phyloP scores from a whole-genome alignment of 2,329 filamentous ascomycete species.

The Grosmannia penicillata region DNA sequence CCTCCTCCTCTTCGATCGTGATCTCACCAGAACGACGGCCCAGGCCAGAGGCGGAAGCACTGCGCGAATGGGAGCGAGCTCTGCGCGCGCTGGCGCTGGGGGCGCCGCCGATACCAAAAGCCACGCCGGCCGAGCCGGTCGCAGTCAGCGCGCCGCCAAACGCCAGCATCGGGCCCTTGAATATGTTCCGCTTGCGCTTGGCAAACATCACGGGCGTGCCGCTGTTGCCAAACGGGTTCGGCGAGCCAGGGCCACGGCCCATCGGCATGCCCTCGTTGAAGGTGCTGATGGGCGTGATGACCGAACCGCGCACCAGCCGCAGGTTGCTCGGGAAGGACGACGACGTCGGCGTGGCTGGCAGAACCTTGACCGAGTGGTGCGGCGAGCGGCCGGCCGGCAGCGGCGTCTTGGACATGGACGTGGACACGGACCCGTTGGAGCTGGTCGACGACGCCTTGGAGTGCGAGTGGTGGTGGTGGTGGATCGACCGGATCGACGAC shows the following conservation, averaged over 20 bases:
- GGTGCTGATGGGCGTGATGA: conserved; percentile 28
- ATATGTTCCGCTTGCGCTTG: conserved; percentile 64
- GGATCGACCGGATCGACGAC: conserved; percentile 82
- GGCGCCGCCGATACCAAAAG: background rate
- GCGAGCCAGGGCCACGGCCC: conserved; percentile 28
- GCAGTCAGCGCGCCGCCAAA: conserved; percentile 22
- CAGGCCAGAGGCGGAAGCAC: conserved; percentile 44
- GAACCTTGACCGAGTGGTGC: conserved; percentile 85
- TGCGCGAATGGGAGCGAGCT: conserved; percentile 31
- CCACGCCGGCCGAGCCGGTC: conserved; percentile 22
- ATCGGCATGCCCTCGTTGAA: conserved; percentile 45
- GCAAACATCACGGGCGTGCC: conserved; percentile 51
- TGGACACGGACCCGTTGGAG: conserved; percentile 59
- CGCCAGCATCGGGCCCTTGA: conserved; percentile 63
- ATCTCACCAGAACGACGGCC: conserved; percentile 60
- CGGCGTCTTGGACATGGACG: conserved; percentile 51
- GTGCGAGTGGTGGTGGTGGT: conserved; percentile 75
- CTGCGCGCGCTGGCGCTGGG: conserved; percentile 22
- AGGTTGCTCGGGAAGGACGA: conserved; percentile 72
- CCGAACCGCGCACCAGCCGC: conserved; percentile 55
- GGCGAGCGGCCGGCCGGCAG: conserved; percentile 55
- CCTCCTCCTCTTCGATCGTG: conserved; percentile 54
- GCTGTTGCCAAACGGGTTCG: conserved; percentile 36
- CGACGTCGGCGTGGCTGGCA: conserved; percentile 72
- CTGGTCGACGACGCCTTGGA: conserved; percentile 92